Percentiles rank a stretch among this genome's conserved stretches.
These are phyloP conservation scores for Aspergillus sp. DNA, from an alignment of 2,329 filamentous ascomycete species.

Conservation along the genomic window DNA sequence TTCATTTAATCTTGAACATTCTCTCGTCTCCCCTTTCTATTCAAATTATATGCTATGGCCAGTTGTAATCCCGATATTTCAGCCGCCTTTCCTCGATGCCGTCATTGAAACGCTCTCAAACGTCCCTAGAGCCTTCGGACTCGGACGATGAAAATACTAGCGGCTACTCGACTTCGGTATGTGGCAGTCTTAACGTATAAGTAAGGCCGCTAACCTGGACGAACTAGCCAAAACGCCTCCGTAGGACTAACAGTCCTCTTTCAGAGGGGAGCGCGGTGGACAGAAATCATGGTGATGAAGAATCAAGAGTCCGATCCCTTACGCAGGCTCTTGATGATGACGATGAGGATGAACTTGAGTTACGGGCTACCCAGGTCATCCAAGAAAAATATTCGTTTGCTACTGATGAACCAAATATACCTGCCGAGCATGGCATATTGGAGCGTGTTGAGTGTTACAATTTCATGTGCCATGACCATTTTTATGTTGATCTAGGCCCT, in stretches of 20 bases:
- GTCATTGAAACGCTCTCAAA: constrained; percentile 45
- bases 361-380: constrained; percentile 66
- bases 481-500: constrained; percentile 83
- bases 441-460: constrained; percentile 85
- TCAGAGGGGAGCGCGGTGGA: constrained; percentile 18
- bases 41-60: neutral
- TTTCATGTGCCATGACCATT: constrained; percentile 91
- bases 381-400: constrained; percentile 51
- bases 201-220: neutral
- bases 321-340: constrained; percentile 31
- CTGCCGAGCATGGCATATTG: constrained; percentile 82
- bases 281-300: constrained; percentile 27
- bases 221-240: constrained; percentile 45
- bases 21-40: neutral
- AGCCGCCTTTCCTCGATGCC: constrained; percentile 37
- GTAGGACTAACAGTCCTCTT: constrained; percentile 33
- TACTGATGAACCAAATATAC: constrained; percentile 66
- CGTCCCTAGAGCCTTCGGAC: constrained; percentile 32
- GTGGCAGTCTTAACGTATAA: constrained; percentile 8
- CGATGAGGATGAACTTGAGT: constrained; percentile 51
- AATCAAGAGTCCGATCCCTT: constrained; percentile 15
- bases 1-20: neutral
- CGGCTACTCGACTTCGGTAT: constrained; percentile 35
- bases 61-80: neutral
- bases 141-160: constrained; percentile 28